Conservation (phyloP, 2,329 filamentous ascomycete species). For the Verticillium zaregamsianum region DNA sequence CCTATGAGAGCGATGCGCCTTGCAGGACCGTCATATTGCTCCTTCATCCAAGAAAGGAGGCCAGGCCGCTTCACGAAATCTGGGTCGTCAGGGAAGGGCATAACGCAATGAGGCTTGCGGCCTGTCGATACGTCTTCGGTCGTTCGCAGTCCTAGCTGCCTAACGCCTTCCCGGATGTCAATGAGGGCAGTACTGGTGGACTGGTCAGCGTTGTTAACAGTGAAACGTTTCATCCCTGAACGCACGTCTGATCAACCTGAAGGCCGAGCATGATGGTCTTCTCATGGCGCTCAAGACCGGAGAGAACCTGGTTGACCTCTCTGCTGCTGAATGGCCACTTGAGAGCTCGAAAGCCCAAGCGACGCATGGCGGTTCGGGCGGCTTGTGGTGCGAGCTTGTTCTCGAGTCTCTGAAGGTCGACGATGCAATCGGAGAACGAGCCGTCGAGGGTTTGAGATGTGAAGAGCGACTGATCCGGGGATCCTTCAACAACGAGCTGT, state of each 20-base stretch:
- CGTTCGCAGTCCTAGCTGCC: not conserved
- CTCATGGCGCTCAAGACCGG: constrained; percentile 21
- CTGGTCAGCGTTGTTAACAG: not conserved
- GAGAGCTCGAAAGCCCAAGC: constrained; percentile 25
- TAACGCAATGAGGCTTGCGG: constrained; percentile 3
- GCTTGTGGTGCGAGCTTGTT: constrained; percentile 17
- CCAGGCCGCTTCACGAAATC: constrained; percentile 9
- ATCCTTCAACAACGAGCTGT: constrained; percentile 19
- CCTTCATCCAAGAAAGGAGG: constrained; percentile 6
- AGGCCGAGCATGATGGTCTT: constrained; percentile 23
- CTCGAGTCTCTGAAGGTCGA: constrained; percentile 18
- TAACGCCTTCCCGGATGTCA: not conserved
- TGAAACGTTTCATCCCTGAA: not conserved
- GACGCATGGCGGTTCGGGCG: constrained; percentile 22
- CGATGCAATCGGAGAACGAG: constrained; percentile 15
- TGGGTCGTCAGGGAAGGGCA: constrained; percentile 11
- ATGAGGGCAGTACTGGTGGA: not conserved
- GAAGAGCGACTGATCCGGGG: constrained; percentile 18
- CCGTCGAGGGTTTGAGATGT: constrained; percentile 17
- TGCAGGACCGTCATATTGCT: not conserved
- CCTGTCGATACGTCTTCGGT: not conserved
- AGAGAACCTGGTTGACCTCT: constrained; percentile 22
- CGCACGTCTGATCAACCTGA: constrained; percentile 26
- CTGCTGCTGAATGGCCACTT: constrained; percentile 34
- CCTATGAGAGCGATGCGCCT: constrained; percentile 8